A percentile compares a stretch with the other conserved stretches of the same genome.
Evolutionary conservation across 1,284 basidiomycete species (phyloP).

Genomic region (Heliocybe sulcata): DNA sequence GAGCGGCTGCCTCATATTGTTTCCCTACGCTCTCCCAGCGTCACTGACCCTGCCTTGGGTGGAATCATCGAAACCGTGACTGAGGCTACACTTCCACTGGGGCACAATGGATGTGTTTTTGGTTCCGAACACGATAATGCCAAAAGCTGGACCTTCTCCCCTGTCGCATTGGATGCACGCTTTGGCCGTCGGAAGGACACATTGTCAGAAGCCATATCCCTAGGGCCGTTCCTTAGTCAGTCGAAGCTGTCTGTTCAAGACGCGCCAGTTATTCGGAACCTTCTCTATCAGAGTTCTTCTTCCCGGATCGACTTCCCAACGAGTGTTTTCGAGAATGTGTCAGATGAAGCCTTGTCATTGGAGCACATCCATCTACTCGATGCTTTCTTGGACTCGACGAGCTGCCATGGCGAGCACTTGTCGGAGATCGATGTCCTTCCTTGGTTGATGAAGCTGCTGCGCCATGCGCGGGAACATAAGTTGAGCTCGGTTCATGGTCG

Average conservation of each 20-base stretch:
- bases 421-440: not conserved
- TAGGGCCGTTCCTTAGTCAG: not conserved
- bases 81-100: not conserved
- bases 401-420: not conserved
- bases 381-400: not conserved
- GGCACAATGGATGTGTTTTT: not conserved
- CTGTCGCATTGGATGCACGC: not conserved
- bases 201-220: not conserved
- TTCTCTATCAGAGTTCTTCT: not conserved
- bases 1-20: conserved; percentile 25
- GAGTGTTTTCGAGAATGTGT: not conserved
- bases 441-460: not conserved
- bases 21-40: conserved; percentile 16
- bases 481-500: not conserved
- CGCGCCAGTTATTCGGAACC: not conserved
- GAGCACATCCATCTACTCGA: not conserved
- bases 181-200: not conserved
- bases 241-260: not conserved
- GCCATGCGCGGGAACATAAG: not conserved
- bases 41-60: not conserved
- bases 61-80: not conserved
- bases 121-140: not conserved
- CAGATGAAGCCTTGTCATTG: not conserved
- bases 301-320: not conserved
- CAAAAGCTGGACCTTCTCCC: not conserved